Conservation (phyloP, 2,329 filamentous ascomycete species). For the Aspergillus quadrilineatus region DNA sequence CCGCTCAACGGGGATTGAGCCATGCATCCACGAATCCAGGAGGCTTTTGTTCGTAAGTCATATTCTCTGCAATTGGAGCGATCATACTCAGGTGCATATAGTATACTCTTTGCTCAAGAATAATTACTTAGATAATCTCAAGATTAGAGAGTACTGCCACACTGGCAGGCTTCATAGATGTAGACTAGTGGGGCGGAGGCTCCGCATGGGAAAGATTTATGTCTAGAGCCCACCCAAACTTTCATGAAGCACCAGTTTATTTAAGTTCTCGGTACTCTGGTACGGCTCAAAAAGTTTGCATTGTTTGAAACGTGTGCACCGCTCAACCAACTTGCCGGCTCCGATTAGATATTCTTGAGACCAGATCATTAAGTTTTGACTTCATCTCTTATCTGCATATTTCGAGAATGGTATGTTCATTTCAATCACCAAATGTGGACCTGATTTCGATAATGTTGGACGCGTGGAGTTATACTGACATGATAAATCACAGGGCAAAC, state of each 20-base stretch:
- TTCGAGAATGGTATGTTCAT: constrained; percentile 10
- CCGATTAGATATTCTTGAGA: neutral
- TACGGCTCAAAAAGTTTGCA: neutral
- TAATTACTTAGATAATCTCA: too few relatives aligned
- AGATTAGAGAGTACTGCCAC: too few relatives aligned
- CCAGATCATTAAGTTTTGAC: neutral
- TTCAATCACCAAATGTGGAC: neutral
- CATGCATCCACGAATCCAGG: too few relatives aligned
- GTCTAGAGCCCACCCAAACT: neutral
- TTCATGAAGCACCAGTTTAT: too few relatives aligned
- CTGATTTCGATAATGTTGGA: constrained; percentile 10
- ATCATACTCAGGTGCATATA: too few relatives aligned
- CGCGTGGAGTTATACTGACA: neutral
- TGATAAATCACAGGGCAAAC: constrained; percentile 68
- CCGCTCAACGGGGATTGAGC: too few relatives aligned
- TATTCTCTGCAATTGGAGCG: too few relatives aligned
- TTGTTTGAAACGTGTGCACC: neutral
- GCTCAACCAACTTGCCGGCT: neutral
- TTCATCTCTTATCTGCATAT: neutral
- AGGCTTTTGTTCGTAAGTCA: too few relatives aligned
- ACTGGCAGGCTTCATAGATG: neutral
- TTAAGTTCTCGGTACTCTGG: too few relatives aligned
- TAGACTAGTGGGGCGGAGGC: neutral
- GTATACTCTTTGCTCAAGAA: too few relatives aligned
- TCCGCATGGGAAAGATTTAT: neutral